A percentile compares a stretch with the other conserved stretches of the same genome.
These are phyloP conservation scores for Cryptococcus maquisensis DNA, from an alignment of 1,284 basidiomycete species.

Conservation along the genomic window DNA sequence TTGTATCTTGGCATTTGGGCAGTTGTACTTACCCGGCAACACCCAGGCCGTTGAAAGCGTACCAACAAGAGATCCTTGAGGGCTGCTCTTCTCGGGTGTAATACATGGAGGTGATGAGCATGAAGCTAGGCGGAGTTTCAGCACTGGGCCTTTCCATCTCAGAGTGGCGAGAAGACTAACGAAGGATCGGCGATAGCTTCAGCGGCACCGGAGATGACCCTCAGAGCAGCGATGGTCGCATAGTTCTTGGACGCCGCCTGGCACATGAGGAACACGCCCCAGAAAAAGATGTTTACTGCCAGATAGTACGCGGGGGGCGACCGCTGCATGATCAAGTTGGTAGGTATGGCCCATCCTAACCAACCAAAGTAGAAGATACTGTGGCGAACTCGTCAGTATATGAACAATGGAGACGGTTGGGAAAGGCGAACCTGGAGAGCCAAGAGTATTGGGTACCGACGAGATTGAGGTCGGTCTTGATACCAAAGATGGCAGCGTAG, in stretches of 20 bases:
- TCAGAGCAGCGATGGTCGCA: slow-evolving; percentile 48
- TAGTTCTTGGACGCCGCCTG: slow-evolving; percentile 52
- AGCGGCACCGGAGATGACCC: slow-evolving; percentile 50
- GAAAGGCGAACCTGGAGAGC: slow-evolving; percentile 28
- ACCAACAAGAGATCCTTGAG: slow-evolving; percentile 42
- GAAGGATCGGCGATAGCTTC: slow-evolving; percentile 51
- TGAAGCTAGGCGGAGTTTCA: slow-evolving; percentile 10
- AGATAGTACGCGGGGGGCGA: slow-evolving; percentile 53
- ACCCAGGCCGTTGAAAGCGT: slow-evolving; percentile 46
- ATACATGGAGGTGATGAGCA: slow-evolving; percentile 43
- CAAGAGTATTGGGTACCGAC: slow-evolving; percentile 40
- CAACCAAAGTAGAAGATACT: slow-evolving; percentile 54
- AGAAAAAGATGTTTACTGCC: slow-evolving; percentile 52
- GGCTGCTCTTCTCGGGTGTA: slow-evolving; percentile 48
- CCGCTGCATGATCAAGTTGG: slow-evolving; percentile 53
- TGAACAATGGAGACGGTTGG: neutral
- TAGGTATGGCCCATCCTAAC: slow-evolving; percentile 53
- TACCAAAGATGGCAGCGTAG: slow-evolving; percentile 47
- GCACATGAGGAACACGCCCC: slow-evolving; percentile 48
- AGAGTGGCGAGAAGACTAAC: neutral
- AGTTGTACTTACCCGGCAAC: slow-evolving; percentile 24
- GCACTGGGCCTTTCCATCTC: neutral
- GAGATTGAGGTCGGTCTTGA: slow-evolving; percentile 45
- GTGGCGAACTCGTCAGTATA: neutral
- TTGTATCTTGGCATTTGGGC: no score